Evolutionary conservation across 2,329 filamentous ascomycete genomes (phyloP).

Genomic region (Colletotrichum tofieldiae): DNA sequence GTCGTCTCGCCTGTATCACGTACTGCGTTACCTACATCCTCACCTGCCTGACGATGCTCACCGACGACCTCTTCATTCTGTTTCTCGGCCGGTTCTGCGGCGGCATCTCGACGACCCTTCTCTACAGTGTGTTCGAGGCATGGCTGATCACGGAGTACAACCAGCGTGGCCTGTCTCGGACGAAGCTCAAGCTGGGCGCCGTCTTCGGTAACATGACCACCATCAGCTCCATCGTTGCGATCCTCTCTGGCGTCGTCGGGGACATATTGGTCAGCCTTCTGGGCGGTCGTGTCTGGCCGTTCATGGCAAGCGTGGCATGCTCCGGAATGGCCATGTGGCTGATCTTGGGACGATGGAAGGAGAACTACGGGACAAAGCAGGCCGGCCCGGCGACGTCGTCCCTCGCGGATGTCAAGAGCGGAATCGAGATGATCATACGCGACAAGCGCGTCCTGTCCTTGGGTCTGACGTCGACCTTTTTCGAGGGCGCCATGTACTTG

Average conservation of each 20-base stretch:
- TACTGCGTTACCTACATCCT: constrained; percentile 69
- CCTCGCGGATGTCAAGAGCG: constrained; percentile 44
- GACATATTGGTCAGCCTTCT: constrained; percentile 64
- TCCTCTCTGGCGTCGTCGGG: constrained; percentile 66
- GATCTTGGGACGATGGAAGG: constrained; percentile 61
- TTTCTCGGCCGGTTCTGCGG: constrained; percentile 70
- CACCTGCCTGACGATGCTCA: constrained; percentile 68
- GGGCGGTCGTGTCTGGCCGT: constrained; percentile 67
- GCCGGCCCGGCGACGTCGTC: constrained; percentile 27
- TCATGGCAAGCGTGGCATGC: constrained; percentile 62
- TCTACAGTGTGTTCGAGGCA: constrained; percentile 73
- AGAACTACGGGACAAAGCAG: constrained; percentile 49
- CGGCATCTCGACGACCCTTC: constrained; percentile 69
- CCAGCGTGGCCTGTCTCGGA: constrained; percentile 58
- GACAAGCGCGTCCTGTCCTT: constrained; percentile 67
- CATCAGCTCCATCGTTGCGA: constrained; percentile 70
- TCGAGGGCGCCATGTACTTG: constrained; percentile 75
- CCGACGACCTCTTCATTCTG: constrained; percentile 58
- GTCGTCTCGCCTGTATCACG: constrained; percentile 65
- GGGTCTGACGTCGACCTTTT: constrained; percentile 68
- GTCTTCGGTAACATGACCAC: constrained; percentile 69
- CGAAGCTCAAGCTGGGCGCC: constrained; percentile 60
- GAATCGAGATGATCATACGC: constrained; percentile 48
- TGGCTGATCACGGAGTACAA: constrained; percentile 74
- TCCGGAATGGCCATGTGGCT: constrained; percentile 60